Evolutionary conservation across 2,329 filamentous ascomycete species (phyloP), one percentile per base, ranked within the genome.

Genomic region (Pseudophaeomoniella oleicola): DNA sequence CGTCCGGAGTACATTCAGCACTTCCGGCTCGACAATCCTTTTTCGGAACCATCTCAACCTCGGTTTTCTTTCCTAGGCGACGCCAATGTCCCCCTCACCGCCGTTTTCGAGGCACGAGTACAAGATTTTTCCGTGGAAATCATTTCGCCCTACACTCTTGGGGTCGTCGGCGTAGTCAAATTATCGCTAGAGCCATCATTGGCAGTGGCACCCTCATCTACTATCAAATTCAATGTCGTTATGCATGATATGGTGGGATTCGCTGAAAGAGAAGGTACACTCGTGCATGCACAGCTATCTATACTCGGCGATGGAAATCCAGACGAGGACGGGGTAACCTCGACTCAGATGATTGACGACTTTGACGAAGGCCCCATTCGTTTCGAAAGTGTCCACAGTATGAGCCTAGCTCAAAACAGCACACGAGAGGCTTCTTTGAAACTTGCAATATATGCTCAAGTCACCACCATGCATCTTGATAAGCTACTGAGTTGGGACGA

Each of bases 401-500:
- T 98, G 85, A 94, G 85, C 54, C 69, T 98, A 37, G 83, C 87
- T 3, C 67, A 93, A 22, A 80, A 79, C 31, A 81, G 79, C 33
- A 74, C 85, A 1, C 73, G 72, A 15, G 78, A 80, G 33, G 77
- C 85, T 1, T 80, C 76, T 16, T 60, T 98, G 37, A 75, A 90
- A 37, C 81, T 94, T 5, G 85, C 86, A 34, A 81, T 98, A 42
- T 96, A 94, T 54, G 87, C 90, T 13, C 81, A 81, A 51, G 84
- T 94, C 22, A 90, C 85, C 1, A 66, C 78, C 0, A 94, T 94
- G 78, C 90, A 98, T 59, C 71, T 98, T 15, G 90, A 98, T 57
- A 96, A 94, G 62, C 69, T 98, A 35, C 72, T 94, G 10, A 98
- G 90, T 60, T 98, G 90, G 90, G 90, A 98, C 54, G 90, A 96